phyloP scores from a whole-genome alignment of 2,329 filamentous ascomycete species.

The Chaetomiaceae sp. region DNA sequence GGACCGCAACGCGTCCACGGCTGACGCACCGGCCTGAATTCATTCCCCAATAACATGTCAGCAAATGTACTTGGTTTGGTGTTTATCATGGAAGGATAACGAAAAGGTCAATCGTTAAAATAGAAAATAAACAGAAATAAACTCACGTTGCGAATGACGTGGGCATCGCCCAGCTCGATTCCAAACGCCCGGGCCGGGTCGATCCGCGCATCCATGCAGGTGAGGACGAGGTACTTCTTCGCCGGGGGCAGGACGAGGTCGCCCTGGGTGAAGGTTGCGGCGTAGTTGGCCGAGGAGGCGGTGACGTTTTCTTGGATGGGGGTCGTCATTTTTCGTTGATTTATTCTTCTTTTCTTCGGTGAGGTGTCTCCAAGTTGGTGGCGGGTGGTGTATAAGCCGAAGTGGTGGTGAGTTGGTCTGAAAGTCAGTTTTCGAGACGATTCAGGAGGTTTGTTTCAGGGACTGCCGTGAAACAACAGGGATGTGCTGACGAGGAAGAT shows the following conservation, averaged over 20 bases:
- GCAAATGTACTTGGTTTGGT: no score
- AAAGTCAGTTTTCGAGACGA: neutral
- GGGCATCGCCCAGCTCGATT: slow-evolving; percentile 68
- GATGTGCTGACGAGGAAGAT: neutral
- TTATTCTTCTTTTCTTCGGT: neutral
- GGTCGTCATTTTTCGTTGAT: slow-evolving; percentile 3
- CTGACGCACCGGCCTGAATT: slow-evolving; percentile 59
- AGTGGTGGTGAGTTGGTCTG: no score
- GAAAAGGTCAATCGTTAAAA: neutral
- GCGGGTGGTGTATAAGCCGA: no score
- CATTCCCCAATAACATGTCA: no score
- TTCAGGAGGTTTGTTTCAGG: neutral
- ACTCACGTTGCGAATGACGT: slow-evolving; percentile 64
- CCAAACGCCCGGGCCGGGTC: slow-evolving; percentile 65
- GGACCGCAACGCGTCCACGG: slow-evolving; percentile 64
- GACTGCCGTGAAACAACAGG: neutral
- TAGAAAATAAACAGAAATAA: neutral
- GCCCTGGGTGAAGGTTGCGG: slow-evolving; percentile 55
- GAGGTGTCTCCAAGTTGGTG: no score
- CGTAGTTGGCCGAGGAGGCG: slow-evolving; percentile 28
- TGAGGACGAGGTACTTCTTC: slow-evolving; percentile 65
- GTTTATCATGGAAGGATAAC: no score
- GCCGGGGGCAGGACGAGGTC: slow-evolving; percentile 63
- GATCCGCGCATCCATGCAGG: slow-evolving; percentile 77
- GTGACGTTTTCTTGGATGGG: slow-evolving; percentile 29